Evolutionary conservation across 2,329 filamentous ascomycete genomes (phyloP).

Genomic region (Botrytis aclada): DNA sequence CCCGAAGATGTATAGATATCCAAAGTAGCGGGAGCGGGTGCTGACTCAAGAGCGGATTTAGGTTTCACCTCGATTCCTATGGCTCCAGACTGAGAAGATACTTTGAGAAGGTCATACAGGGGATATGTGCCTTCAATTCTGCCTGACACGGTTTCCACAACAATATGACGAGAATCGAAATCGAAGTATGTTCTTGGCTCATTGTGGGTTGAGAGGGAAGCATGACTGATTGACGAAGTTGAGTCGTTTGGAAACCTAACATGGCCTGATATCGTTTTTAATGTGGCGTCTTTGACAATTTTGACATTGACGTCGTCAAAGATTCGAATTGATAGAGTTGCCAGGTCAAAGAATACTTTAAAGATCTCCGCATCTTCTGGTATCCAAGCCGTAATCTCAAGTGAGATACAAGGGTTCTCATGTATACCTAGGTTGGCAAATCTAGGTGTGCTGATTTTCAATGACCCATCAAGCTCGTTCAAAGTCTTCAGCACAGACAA

Average conservation of each 20-base stretch:
- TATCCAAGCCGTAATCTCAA: slow-evolving; percentile 36
- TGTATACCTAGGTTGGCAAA: slow-evolving; percentile 20
- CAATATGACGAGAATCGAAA: slow-evolving; percentile 28
- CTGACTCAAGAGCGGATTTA: slow-evolving; percentile 23
- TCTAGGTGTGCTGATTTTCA: slow-evolving; percentile 33
- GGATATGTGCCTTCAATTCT: slow-evolving; percentile 33
- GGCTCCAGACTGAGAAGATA: slow-evolving; percentile 31
- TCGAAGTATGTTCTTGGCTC: neutral
- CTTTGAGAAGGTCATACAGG: slow-evolving; percentile 31
- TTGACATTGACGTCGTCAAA: slow-evolving; percentile 32
- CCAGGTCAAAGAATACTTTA: slow-evolving; percentile 27
- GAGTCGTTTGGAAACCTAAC: slow-evolving; percentile 28
- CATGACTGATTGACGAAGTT: neutral
- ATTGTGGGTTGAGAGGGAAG: slow-evolving; percentile 17
- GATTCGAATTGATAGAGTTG: slow-evolving; percentile 26
- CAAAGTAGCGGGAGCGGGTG: slow-evolving; percentile 31
- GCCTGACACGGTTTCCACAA: slow-evolving; percentile 33
- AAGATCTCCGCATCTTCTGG: slow-evolving; percentile 32
- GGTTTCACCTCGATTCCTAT: slow-evolving; percentile 29
- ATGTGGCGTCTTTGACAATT: slow-evolving; percentile 25
- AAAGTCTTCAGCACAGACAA: slow-evolving; percentile 27
- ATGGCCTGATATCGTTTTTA: slow-evolving; percentile 29
- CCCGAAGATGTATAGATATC: slow-evolving; percentile 31
- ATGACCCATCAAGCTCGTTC: slow-evolving; percentile 25
- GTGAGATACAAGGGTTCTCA: slow-evolving; percentile 31